Conservation (phyloP, 306 rosid genomes). For the Canavalia gladiata region DNA sequence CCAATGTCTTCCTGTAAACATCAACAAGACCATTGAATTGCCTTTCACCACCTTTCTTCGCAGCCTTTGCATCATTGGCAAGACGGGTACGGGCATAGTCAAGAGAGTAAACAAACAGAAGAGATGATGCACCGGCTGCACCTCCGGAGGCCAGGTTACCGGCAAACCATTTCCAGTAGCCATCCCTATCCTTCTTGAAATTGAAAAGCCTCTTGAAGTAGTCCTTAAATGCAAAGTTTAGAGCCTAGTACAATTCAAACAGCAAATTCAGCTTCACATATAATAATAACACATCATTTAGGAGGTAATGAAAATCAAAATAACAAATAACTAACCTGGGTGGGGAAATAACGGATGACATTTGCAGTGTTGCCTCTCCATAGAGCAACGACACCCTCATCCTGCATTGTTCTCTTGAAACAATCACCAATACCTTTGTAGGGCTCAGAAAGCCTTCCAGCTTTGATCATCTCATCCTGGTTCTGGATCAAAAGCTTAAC, state of each 20-base stretch:
- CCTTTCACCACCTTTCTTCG: slow-evolving; percentile 92
- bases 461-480: slow-evolving; percentile 88
- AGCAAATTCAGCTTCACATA: slow-evolving; percentile 29
- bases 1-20: slow-evolving; percentile 86
- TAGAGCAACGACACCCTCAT: slow-evolving; percentile 71
- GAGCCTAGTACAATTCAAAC: slow-evolving; percentile 62
- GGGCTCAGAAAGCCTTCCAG: slow-evolving; percentile 86
- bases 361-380: slow-evolving; percentile 97
- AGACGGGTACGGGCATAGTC: slow-evolving; percentile 94
- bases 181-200: slow-evolving; percentile 89
- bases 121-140: slow-evolving; percentile 95
- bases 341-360: slow-evolving; percentile 91
- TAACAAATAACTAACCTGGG: slow-evolving; percentile 59
- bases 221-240: slow-evolving; percentile 94
- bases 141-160: slow-evolving; percentile 93
- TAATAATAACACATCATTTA: neutral
- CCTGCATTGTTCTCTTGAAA: slow-evolving; percentile 69
- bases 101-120: slow-evolving; percentile 79
- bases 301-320: neutral
- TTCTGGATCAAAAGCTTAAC: slow-evolving; percentile 91
- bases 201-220: slow-evolving; percentile 95
- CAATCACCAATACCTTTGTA: slow-evolving; percentile 97
- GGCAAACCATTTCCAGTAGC: slow-evolving; percentile 93
- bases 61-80: slow-evolving; percentile 87
- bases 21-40: slow-evolving; percentile 90